phyloP scores from a whole-genome alignment of 2,329 filamentous ascomycete genomes.

The Aspergillus pseudoviridinutans region DNA sequence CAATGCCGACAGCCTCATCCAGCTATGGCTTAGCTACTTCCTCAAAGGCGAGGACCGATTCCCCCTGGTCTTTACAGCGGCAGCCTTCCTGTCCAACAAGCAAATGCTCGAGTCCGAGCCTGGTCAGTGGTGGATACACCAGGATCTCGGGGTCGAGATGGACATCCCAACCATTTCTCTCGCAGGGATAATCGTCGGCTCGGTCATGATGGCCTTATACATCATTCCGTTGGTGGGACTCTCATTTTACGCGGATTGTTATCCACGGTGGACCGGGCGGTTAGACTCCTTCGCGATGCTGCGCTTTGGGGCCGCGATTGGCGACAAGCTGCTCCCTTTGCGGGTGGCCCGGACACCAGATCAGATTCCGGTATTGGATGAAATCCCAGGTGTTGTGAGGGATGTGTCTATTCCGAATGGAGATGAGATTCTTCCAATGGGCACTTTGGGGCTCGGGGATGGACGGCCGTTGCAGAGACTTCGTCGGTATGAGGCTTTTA shows the following conservation, averaged over 20 bases:
- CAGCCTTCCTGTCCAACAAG: not conserved
- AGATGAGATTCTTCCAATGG: not conserved
- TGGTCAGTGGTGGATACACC: not conserved
- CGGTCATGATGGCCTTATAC: slow-evolving; percentile 9
- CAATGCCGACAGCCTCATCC: not conserved
- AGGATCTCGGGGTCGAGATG: slow-evolving; percentile 3
- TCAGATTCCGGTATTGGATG: not conserved
- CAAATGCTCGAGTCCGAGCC: not conserved
- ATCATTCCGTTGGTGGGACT: slow-evolving; percentile 10
- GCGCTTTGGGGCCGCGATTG: slow-evolving; percentile 13
- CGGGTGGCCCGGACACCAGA: not conserved
- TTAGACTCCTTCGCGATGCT: slow-evolving; percentile 19
- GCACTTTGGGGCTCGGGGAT: not conserved
- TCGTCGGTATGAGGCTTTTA: not conserved
- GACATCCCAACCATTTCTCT: slow-evolving; percentile 2
- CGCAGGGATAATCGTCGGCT: slow-evolving; percentile 8
- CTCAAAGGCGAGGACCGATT: not conserved
- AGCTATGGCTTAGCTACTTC: not conserved
- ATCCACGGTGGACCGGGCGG: slow-evolving; percentile 13
- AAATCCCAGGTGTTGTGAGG: not conserved
- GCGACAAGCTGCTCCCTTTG: not conserved
- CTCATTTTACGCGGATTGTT: slow-evolving; percentile 9
- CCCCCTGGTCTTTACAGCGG: not conserved
- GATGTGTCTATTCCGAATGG: not conserved
- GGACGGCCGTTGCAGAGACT: not conserved